Percentiles rank a stretch among this genome's conserved stretches.
These are phyloP conservation scores for Dactylellina parvicollis DNA, from an alignment of 2,329 filamentous ascomycete species.

Conservation along the genomic window DNA sequence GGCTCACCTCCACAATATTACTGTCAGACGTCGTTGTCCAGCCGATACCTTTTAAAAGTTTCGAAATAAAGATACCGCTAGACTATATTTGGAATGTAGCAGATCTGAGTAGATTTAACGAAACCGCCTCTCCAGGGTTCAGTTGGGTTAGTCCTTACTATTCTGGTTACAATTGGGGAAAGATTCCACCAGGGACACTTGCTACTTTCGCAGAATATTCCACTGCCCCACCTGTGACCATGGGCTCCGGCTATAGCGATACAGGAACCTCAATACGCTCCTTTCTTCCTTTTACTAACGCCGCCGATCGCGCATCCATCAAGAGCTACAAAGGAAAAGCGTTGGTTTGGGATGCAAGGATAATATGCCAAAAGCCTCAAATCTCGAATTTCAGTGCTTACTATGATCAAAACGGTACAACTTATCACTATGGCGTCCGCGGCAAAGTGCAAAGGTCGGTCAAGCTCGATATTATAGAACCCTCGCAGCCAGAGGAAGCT, in stretches of 20 bases:
- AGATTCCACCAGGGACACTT: background rate
- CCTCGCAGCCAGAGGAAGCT: background rate
- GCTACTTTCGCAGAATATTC: conserved; percentile 22
- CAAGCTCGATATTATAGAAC: background rate
- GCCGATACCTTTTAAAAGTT: background rate
- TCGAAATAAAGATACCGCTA: background rate
- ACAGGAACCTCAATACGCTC: conserved; percentile 11
- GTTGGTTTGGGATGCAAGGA: conserved; percentile 24
- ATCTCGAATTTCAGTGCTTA: background rate
- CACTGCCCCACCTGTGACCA: background rate
- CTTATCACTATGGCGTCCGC: background rate
- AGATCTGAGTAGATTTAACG: background rate
- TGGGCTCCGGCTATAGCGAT: background rate
- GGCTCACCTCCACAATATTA: conserved; percentile 1
- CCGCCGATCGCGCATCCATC: conserved; percentile 8
- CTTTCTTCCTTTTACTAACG: conserved; percentile 12
- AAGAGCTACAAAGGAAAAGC: conserved; percentile 15
- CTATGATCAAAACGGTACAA: background rate
- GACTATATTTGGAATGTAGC: background rate
- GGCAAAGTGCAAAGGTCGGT: background rate
- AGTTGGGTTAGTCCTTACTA: background rate
- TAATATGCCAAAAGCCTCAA: conserved; percentile 20
- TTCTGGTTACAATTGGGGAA: background rate
- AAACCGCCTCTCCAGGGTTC: background rate
- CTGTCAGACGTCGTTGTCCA: conserved; percentile 12